Conservation (phyloP, 768 basidiomycete species). For the Tylopilus subfusipes region DNA sequence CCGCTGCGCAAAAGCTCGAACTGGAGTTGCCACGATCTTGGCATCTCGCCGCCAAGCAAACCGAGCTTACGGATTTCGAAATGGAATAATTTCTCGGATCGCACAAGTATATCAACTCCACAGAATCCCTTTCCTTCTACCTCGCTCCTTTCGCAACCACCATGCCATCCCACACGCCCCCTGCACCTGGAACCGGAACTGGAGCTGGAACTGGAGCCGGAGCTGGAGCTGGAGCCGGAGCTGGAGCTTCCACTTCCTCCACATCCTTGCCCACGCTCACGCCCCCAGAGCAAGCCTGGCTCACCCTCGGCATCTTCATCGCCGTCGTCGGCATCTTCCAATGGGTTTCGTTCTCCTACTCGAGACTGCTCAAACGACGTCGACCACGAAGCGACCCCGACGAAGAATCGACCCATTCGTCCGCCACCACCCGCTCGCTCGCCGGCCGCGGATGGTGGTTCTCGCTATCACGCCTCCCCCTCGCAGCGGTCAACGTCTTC, state of each 20-base stretch:
- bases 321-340: conserved; percentile 22
- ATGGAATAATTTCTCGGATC: background rate
- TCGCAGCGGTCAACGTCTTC: conserved; percentile 42
- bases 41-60: background rate
- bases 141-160: background rate
- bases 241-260: background rate
- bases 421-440: conserved; percentile 2
- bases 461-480: conserved; percentile 36
- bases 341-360: conserved; percentile 24
- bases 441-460: conserved; percentile 29
- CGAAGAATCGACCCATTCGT: conserved; percentile 14
- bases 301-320: conserved; percentile 13
- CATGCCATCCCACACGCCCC: background rate
- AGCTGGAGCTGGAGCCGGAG: too few species aligned
- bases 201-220: too few species aligned
- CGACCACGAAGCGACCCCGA: conserved; percentile 1
- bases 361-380: conserved; percentile 13
- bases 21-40: background rate
- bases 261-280: background rate
- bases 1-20: background rate
- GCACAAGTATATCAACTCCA: too few species aligned
- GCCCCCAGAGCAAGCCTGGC: conserved; percentile 17
- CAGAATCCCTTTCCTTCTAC: background rate
- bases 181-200: too few species aligned
- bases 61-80: too few species aligned